Evolutionary conservation across 1,284 basidiomycete genomes (phyloP).

Genomic region (Erythrobasidium hasegawianum): DNA sequence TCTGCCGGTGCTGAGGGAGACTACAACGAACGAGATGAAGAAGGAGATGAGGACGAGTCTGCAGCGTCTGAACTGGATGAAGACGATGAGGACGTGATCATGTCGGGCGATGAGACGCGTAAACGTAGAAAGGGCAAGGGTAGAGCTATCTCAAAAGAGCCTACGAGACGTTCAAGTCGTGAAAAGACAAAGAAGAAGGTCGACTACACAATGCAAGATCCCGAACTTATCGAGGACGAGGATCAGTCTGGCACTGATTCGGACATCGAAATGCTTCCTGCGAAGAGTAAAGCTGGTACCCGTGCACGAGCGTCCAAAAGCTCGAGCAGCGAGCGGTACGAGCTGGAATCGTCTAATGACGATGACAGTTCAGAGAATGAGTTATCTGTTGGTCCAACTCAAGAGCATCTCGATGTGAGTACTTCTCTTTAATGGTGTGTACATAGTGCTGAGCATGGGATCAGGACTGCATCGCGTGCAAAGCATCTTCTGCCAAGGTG

Average conservation of each 20-base stretch:
- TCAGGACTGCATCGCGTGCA: constrained; percentile 20
- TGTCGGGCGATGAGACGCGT: neutral
- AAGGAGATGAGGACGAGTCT: neutral
- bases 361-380: constrained; percentile 4
- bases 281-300: neutral
- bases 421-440: too few species aligned
- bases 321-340: neutral
- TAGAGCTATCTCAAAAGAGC: neutral
- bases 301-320: neutral
- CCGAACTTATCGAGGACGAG: neutral
- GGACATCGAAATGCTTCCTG: neutral
- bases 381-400: neutral
- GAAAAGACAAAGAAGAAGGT: constrained; percentile 13
- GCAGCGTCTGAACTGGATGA: neutral
- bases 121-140: neutral
- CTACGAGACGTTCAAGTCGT: neutral
- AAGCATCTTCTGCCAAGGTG: constrained; percentile 17
- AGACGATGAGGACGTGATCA: constrained; percentile 9
- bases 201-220: constrained; percentile 11
- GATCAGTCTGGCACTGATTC: neutral
- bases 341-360: constrained; percentile 7
- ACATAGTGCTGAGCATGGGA: too few species aligned
- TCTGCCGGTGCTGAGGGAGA: neutral
- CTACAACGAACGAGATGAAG: neutral
- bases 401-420: constrained; percentile 12